Evolutionary conservation across 2,329 filamentous ascomycete species (phyloP).

Genomic region (Bipolaris cookei): DNA sequence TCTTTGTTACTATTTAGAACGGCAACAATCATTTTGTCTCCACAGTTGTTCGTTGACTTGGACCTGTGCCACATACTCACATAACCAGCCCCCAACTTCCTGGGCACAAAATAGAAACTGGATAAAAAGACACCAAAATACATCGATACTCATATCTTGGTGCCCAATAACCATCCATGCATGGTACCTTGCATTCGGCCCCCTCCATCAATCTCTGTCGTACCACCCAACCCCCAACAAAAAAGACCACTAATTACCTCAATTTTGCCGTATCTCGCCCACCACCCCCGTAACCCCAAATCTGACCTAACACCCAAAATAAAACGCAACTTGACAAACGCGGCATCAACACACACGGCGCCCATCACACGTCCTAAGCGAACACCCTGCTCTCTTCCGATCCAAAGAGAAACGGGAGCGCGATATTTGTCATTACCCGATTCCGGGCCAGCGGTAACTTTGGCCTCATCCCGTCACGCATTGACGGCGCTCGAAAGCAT

Average conservation of each 20-base stretch:
- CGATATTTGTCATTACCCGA: slow-evolving; percentile 5
- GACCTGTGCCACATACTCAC: not conserved
- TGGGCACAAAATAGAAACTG: not conserved
- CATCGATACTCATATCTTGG: not conserved
- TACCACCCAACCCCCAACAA: slow-evolving; percentile 3
- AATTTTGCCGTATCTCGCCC: not conserved
- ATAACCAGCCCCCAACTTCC: not conserved
- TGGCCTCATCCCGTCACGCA: not conserved
- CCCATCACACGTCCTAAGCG: not conserved
- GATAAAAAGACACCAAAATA: not conserved
- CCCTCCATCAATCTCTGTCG: not conserved
- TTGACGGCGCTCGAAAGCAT: not conserved
- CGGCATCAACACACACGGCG: not conserved
- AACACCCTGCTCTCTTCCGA: not conserved
- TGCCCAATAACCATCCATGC: not conserved
- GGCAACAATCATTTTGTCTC: not conserved
- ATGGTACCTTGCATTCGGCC: not conserved
- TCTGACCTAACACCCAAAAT: not conserved
- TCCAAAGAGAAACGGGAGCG: too few species aligned
- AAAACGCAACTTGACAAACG: too few species aligned
- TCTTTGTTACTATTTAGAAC: not conserved
- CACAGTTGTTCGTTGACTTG: not conserved
- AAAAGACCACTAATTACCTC: slow-evolving; percentile 11
- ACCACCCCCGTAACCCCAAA: not conserved
- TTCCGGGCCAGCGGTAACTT: not conserved